Evolutionary conservation across 1,284 basidiomycete species (phyloP), one percentile per base, ranked within the genome.

Genomic region (Ustilago cynodontis): DNA sequence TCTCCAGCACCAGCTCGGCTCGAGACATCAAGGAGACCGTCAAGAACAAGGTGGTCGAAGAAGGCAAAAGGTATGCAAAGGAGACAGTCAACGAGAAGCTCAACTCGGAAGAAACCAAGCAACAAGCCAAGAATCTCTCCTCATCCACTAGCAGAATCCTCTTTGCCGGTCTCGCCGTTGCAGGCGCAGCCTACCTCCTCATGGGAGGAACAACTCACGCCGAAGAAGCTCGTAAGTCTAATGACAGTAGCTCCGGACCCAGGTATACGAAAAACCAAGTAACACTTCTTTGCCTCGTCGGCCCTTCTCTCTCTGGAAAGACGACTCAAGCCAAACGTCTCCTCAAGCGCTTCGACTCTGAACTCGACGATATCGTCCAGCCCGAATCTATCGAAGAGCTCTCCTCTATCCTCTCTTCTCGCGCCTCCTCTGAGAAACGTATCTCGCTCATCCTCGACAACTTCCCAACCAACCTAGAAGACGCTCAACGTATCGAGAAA

Each of bases 261-360:
- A 69, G 39, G 31, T 73, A 59, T 20, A 37, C 59, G 29, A 72
- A 72, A 18, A 66, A 77, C 24, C 51, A 77, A 49, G 74, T 72
- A 16, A 61, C 51, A 10, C 60, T 77, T 10, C 53, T 72, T 1
- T 77, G 74, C 31, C 66, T 77, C 59, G 50, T 71, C 59, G 79
- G 79, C 0, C 73, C 74, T 2, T 61, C 65, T 9, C 58, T 71
- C 31, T 66, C 76, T 5, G 78, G 80, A 16, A 82, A 80, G 55
- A 59, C 66, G 0, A 77, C 73, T 14, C 80, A 82, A 57, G 69
- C 79, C 7, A 61, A 77, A 35, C 69, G 79, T 7, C 63, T 79
- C 14, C 26, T 68, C 11, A 67, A 76, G 13, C 65, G 76, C 10
- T 82, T 82, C 58, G 31, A 62, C 22, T 45, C 47, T 22, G 56